A percentile compares a stretch with the other conserved stretches of the same genome.
Evolutionary conservation across 805 yeast species (phyloP).

Genomic region (Candida loeiensis): DNA sequence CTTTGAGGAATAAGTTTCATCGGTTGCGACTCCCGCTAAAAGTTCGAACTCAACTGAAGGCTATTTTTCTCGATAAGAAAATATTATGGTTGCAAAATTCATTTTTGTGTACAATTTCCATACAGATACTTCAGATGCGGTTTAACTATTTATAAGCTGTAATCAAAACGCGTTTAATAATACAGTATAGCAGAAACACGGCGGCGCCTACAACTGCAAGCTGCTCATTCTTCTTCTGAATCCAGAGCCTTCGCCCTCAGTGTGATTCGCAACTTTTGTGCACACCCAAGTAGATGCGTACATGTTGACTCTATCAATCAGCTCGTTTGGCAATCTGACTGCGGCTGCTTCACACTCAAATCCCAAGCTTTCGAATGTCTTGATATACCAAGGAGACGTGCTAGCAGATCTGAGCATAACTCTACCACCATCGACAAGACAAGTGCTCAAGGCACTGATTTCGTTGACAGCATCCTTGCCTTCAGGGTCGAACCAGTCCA

Average conservation of each 20-base stretch:
- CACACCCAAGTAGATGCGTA: constrained; percentile 88
- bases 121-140: background rate
- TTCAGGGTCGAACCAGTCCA: constrained; percentile 82
- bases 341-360: constrained; percentile 69
- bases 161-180: no score
- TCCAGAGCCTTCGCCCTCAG: constrained; percentile 7
- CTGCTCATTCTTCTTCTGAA: constrained; percentile 47
- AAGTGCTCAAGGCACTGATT: constrained; percentile 58
- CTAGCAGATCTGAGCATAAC: constrained; percentile 78
- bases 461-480: constrained; percentile 64
- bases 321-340: constrained; percentile 55
- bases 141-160: no score
- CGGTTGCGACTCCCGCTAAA: no score
- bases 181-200: background rate
- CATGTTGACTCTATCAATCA: constrained; percentile 82
- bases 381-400: constrained; percentile 72
- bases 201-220: constrained; percentile 26
- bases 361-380: constrained; percentile 62
- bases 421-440: constrained; percentile 65
- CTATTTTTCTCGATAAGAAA: no score
- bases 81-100: background rate
- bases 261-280: constrained; percentile 38
- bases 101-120: background rate
- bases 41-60: no score
- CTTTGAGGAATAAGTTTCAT: no score